Evolutionary conservation across 139 green algal genomes (phyloP), one percentile per base, ranked within the genome.

Genomic region (Yamagishiella unicocca): DNA sequence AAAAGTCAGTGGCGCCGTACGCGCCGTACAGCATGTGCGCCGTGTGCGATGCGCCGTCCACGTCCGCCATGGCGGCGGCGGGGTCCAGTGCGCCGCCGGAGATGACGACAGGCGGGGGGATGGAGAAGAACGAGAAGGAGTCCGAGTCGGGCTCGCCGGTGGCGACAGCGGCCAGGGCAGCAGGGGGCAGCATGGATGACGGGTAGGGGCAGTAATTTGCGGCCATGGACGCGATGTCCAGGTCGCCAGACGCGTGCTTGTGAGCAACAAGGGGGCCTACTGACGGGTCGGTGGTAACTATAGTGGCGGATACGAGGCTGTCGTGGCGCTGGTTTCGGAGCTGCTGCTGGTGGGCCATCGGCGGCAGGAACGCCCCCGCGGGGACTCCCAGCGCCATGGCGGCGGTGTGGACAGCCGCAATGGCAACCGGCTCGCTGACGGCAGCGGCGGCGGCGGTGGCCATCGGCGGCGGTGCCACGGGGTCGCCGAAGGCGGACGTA

Each of bases 81-180:
- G 33, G 22, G 33, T 4, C 24, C 6, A 8, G 0, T 37, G 22
- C 53, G 35, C 2, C 46, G 27, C 21, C 37, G 54, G 37, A 55
- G 40, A 42, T 40, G 62, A 87, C 53, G 43, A 46, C 61, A 7
- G 81, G 81, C 64, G 81, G 81, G 24, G 81, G 81, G 25, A 33
- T 78, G 43, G 81, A 87, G 81, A 87, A 87, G 46, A 87, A 74
- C 10, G 81, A 87, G 46, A 87, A 87, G 24, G 66, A 76, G 31
- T 75, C 78, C 31, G 40, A 43, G 33, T 73, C 67, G 4, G 33
- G 8, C 9, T 27, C 53, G 45, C 3, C 31, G 73, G 21, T 35
- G 37, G 54, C 25, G 62, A 46, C 1, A 2, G 53, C 29, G 24
- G 31, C 21, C 9, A 53, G 35, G 38, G 78, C 6, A 37, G 76